phyloP scores from a whole-genome alignment of 345 rosid species.

The Raphanus sativus region DNA sequence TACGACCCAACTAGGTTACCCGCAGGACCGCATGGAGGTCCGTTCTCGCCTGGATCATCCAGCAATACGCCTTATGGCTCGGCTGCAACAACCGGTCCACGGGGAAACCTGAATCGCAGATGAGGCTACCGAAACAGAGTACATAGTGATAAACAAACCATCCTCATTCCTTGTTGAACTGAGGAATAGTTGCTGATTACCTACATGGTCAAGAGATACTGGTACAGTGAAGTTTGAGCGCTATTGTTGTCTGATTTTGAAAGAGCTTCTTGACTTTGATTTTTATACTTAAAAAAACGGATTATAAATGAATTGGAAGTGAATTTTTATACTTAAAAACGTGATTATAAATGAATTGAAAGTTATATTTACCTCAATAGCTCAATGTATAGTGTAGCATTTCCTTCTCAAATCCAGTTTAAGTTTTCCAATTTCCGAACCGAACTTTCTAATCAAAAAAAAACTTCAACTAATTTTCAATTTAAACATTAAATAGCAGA shows the following conservation, averaged over 20 bases:
- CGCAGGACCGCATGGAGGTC: constrained; percentile 41
- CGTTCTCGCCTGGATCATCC: constrained; percentile 44
- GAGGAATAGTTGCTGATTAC: not conserved
- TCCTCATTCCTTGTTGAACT: not conserved
- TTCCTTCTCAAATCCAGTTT: not conserved
- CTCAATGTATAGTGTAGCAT: not conserved
- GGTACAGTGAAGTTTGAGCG: not conserved
- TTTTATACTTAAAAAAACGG: too few species aligned
- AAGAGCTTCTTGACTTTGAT: not conserved
- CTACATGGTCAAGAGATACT: not conserved
- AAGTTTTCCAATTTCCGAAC: not conserved
- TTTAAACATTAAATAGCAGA: not conserved
- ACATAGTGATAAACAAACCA: constrained; percentile 8
- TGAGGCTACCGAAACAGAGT: constrained; percentile 32
- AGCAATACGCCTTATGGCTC: constrained; percentile 54
- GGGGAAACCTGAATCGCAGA: constrained; percentile 63
- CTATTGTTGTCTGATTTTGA: not conserved
- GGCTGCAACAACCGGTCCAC: constrained; percentile 60
- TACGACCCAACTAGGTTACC: constrained; percentile 46
- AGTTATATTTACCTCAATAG: not conserved
- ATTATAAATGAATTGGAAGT: too few species aligned
- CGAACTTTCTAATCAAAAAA: not conserved
- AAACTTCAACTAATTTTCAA: not conserved
- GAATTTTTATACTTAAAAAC: not conserved
- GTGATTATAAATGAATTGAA: not conserved